Evolutionary conservation across 495 filamentous ascomycete genomes (phyloP), one percentile per base, ranked within the genome.

Genomic region (Penicillium chermesinum): DNA sequence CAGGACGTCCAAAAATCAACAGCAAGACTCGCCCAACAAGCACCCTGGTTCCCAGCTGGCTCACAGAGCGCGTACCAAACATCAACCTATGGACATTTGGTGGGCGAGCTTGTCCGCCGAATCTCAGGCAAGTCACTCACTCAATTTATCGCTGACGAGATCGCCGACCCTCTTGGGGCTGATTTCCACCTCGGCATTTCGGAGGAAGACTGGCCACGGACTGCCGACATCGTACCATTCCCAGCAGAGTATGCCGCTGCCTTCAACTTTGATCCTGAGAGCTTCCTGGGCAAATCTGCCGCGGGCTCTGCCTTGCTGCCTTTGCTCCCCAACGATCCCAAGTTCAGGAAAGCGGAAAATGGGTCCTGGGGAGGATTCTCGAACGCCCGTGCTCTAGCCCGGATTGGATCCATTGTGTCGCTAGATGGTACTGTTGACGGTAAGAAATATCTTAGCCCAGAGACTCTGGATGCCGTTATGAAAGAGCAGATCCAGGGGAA

Each of bases 121-220:
- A 54, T 67, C 7, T 64, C 63, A 7, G 70, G 70, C 0, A 72
- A 70, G 22, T 27, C 59, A 0, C 44, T 74, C 34, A 54, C 47
- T 15, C 53, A 71, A 22, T 75, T 74, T 44, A 62, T 77, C 30
- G 46, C 47, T 9, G 61, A 75, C 2, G 66, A 75, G 38, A 53
- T 76, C 19, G 57, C 70, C 0, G 41, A 19, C 0, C 71, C 71
- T 6, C 47, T 68, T 1, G 48, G 49, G 2, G 73, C 70, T 1
- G 73, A 74, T 40, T 76, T 70, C 37, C 48, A 58, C 10, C 56
- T 76, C 3, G 67, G 67, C 0, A 35, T 65, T 0, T 20, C 54
- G 1, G 61, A 74, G 14, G 48, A 52, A 2, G 55, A 70, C 10
- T 64, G 53, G 54, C 2, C 37, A 1, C 63, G 73, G 1, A 55